phyloP scores from a whole-genome alignment of 305 asterid species.

The Solanum chacoense region DNA sequence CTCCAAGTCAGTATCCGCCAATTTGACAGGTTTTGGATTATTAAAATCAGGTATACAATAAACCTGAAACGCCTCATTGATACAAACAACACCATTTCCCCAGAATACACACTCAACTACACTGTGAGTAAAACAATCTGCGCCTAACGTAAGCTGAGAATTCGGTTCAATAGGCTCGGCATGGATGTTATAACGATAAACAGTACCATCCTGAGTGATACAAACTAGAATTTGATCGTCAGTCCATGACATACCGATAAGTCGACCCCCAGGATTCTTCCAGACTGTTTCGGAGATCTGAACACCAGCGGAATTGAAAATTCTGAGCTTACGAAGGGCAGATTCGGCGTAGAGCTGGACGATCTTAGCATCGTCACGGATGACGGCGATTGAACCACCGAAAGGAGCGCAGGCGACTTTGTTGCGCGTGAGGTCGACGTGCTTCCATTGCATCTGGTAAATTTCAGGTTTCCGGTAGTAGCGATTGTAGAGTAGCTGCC shows the following conservation, averaged over 20 bases:
- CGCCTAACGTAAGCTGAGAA: constrained; percentile 36
- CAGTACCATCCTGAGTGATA: constrained; percentile 80
- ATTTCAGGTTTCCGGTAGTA: constrained; percentile 92
- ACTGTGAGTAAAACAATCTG: constrained; percentile 58
- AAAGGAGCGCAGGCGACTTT: constrained; percentile 90
- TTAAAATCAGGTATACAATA: constrained; percentile 70
- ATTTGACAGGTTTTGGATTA: constrained; percentile 44
- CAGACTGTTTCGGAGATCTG: constrained; percentile 71
- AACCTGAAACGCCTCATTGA: constrained; percentile 68
- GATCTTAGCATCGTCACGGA: constrained; percentile 93
- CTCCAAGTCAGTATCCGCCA: constrained; percentile 73
- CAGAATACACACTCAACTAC: constrained; percentile 84
- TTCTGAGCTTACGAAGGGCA: constrained; percentile 84
- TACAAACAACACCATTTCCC: constrained; percentile 86
- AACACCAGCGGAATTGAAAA: constrained; percentile 81
- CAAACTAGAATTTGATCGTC: constrained; percentile 69
- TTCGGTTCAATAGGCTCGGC: constrained; percentile 49
- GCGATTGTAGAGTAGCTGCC: constrained; percentile 89
- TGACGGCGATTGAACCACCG: constrained; percentile 88
- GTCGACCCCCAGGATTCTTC: constrained; percentile 87
- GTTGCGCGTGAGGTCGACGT: constrained; percentile 87
- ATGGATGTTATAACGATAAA: constrained; percentile 59
- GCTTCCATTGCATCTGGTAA: constrained; percentile 90
- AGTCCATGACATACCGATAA: constrained; percentile 85
- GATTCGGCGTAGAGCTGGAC: constrained; percentile 93